These are phyloP conservation scores for Starmerella stigmatis DNA, from an alignment of 805 yeast genomes.

Conservation along the genomic window DNA sequence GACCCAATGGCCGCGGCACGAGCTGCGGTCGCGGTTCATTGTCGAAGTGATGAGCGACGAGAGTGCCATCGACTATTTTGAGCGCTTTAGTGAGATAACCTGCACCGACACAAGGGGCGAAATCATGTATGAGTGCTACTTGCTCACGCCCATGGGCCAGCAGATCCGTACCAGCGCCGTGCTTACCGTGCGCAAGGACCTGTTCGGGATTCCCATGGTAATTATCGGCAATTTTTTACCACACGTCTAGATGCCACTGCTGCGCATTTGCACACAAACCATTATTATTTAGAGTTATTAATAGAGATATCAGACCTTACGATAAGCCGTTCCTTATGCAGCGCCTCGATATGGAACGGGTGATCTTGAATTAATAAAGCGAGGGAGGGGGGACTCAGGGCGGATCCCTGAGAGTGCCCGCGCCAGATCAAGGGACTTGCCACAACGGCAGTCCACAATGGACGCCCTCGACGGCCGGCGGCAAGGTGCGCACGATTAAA, in stretches of 20 bases:
- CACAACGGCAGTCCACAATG: no score
- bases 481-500: no score
- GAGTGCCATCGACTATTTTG: constrained; percentile 79
- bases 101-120: constrained; percentile 85
- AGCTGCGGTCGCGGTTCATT: constrained; percentile 38
- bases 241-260: background rate
- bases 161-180: constrained; percentile 64
- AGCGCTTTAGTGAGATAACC: constrained; percentile 71
- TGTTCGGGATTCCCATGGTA: constrained; percentile 96
- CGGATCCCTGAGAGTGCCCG: no score
- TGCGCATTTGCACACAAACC: background rate
- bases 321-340: no score
- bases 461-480: no score
- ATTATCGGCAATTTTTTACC: constrained; percentile 75
- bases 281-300: no score
- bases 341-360: no score
- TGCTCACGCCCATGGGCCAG: constrained; percentile 38
- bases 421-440: no score
- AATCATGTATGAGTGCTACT: constrained; percentile 77
- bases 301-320: no score
- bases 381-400: no score
- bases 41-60: constrained; percentile 77
- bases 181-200: constrained; percentile 91
- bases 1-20: constrained; percentile 79
- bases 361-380: no score